Evolutionary conservation across 2,329 filamentous ascomycete species (phyloP).

Genomic region (Penicillium vulpinum): DNA sequence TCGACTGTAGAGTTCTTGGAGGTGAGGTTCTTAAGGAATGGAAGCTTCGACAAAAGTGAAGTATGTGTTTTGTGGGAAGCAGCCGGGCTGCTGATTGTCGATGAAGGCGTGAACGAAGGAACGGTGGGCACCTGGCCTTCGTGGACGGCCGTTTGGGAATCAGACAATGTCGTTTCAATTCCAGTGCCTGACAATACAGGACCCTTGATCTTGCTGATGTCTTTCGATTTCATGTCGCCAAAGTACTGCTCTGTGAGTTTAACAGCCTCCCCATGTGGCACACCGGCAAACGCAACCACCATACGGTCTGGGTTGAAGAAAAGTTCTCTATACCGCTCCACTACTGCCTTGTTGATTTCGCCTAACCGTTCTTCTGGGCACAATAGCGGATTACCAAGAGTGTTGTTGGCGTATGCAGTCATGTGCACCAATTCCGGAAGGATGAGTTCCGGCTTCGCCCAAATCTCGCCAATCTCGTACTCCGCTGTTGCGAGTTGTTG

Average conservation of each 20-base stretch:
- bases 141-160: conserved; percentile 26
- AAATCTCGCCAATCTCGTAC: conserved; percentile 96
- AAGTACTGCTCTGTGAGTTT: conserved; percentile 80
- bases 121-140: conserved; percentile 38
- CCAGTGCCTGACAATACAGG: conserved; percentile 56
- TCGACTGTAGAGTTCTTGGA: conserved; percentile 62
- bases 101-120: conserved; percentile 44
- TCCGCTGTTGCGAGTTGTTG: conserved; percentile 88
- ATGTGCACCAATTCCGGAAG: conserved; percentile 93
- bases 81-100: conserved; percentile 36
- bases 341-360: conserved; percentile 70
- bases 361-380: conserved; percentile 82
- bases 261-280: conserved; percentile 78
- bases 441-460: conserved; percentile 95
- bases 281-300: conserved; percentile 92
- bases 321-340: conserved; percentile 74
- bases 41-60: conserved; percentile 75
- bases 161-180: conserved; percentile 55
- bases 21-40: conserved; percentile 86
- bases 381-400: conserved; percentile 86
- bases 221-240: conserved; percentile 74
- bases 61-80: conserved; percentile 53
- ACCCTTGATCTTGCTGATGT: conserved; percentile 49
- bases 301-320: conserved; percentile 91
- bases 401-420: conserved; percentile 94